Base-by-base conservation (phyloP, 1,284 basidiomycete genomes). In the Testicularia cyperi region DNA sequence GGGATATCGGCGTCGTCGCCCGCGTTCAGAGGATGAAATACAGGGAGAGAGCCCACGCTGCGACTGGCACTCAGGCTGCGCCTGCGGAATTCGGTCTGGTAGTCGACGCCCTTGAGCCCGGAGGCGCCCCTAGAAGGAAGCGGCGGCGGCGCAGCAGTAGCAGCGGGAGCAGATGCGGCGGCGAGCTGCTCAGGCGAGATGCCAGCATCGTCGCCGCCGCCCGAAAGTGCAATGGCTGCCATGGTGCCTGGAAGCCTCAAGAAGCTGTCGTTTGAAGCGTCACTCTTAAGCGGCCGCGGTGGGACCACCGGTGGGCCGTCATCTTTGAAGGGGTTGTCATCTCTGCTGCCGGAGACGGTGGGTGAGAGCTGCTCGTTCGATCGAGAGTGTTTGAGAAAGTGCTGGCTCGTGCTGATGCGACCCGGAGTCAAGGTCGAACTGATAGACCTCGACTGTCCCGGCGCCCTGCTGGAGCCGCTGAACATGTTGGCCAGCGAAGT, bases 321-420 rank as follows among this genome's bases (percentile, higher is more conserved):
- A n/a, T 44, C 29, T 15, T 44, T 48, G 55, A 58, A 52, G 0
- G 39, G 30, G n/a, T 49, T 35, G 6, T 43, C 26, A n/a, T 46
- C 20, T 15, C 39, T 28, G 2, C 30, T 37, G 1, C 15, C 19
- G 7, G 40, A 44, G 7, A 30, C 38, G 3, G 42, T 33, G 3
- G 57, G 57, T 4, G 57, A 61, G 6, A 61, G 43, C 35, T 49
- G 51, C 36, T 54, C 57, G 27, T 61, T 61, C 9, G 57, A 61
- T n/a, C 57, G 38, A 18, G 57, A 61, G 21, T 55, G 47, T 21
- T 54, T 61, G 36, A 61, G 44, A 12, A 61, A 61, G 18, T 61
- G 57, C 8, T 45, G 28, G 3, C 51, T 39, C 0, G 51, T 55
- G 5, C 33, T 18, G 24, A 54, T 36, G 22, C 51, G 57, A n/a